Conservation (phyloP, 306 rosid species). For the Malus orientalis region DNA sequence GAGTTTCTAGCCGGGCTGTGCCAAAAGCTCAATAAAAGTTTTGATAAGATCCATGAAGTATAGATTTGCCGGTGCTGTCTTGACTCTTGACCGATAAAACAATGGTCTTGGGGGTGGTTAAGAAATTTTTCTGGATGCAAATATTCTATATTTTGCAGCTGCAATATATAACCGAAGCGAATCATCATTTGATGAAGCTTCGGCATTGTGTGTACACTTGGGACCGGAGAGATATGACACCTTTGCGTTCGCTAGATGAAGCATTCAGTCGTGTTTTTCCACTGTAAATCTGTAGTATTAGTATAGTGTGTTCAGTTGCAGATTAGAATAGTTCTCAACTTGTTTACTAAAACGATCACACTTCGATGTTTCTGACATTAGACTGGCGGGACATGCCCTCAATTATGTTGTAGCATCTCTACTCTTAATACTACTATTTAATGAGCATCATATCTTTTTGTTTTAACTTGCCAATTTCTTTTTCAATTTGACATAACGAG, state of each 20-base stretch:
- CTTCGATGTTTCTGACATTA: constrained; percentile 30
- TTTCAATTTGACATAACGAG: background rate
- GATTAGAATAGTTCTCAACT: constrained; percentile 28
- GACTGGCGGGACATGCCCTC: constrained; percentile 13
- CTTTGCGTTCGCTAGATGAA: constrained; percentile 10
- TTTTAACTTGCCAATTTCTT: background rate
- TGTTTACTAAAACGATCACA: constrained; percentile 23
- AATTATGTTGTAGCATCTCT: constrained; percentile 17
- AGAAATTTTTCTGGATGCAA: background rate
- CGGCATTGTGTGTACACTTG: constrained; percentile 4
- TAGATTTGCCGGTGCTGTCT: constrained; percentile 17
- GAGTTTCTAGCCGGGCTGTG: constrained; percentile 55
- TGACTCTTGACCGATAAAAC: constrained; percentile 24
- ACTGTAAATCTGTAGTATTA: constrained; percentile 53
- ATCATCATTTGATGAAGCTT: background rate
- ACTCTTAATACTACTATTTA: background rate
- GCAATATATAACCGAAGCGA: background rate
- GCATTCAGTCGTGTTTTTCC: constrained; percentile 21
- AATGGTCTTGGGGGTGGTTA: constrained; percentile 13
- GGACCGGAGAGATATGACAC: constrained; percentile 17
- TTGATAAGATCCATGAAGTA: constrained; percentile 18
- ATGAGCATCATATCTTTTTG: background rate
- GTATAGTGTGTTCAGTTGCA: constrained; percentile 29
- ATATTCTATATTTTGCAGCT: background rate
- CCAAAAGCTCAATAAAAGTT: constrained; percentile 47